These are phyloP conservation scores for Hymenotorrendiella dingleyae DNA, from an alignment of 2,329 filamentous ascomycete species.

Conservation along the genomic window DNA sequence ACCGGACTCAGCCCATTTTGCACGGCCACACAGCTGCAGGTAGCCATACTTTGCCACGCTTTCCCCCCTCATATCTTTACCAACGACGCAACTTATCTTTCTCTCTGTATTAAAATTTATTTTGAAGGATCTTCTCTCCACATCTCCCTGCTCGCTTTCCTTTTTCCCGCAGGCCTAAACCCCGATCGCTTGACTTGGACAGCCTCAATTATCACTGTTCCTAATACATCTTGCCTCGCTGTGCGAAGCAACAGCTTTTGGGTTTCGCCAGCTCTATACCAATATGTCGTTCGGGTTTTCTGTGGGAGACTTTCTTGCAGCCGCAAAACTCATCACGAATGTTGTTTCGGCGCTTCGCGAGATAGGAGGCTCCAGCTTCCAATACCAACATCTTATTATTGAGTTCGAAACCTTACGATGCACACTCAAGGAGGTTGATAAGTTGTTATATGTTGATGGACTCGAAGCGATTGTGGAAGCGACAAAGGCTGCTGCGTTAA, in stretches of 20 bases:
- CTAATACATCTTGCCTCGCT: background rate
- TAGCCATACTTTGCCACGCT: no score
- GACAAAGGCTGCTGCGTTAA: background rate
- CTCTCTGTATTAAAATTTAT: no score
- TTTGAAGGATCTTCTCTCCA: no score
- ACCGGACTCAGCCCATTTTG: no score
- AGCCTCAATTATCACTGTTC: no score
- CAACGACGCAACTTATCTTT: no score
- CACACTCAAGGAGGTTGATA: background rate
- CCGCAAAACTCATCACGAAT: constrained; percentile 17
- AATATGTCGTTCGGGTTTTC: constrained; percentile 31
- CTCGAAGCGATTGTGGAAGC: background rate
- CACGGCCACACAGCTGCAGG: no score
- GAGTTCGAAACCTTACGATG: background rate
- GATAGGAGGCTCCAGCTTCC: constrained; percentile 8
- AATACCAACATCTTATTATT: constrained; percentile 12
- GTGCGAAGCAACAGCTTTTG: no score
- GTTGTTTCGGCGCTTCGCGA: constrained; percentile 16
- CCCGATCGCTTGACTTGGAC: no score
- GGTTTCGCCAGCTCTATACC: background rate
- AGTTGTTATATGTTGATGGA: background rate
- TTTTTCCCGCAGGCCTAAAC: no score
- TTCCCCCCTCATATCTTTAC: no score
- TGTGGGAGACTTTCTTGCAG: constrained; percentile 27
- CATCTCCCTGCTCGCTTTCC: no score